Conservation (phyloP, 2,329 filamentous ascomycete species). For the Nothophoma quercina region DNA sequence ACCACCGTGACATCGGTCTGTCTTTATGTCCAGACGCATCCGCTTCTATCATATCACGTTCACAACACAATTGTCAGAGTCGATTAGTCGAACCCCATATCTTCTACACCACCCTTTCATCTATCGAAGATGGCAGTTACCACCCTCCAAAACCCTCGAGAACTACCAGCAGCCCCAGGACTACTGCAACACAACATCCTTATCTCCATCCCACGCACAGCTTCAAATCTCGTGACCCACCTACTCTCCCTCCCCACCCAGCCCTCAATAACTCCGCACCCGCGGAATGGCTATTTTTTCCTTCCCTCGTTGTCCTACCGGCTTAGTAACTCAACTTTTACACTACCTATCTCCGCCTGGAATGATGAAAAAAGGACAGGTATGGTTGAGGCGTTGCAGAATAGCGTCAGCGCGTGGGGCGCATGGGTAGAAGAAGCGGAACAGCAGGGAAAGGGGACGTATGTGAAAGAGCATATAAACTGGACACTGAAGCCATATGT, state of each 20-base stretch:
- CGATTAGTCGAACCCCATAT: too few species aligned
- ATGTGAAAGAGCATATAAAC: conserved; percentile 31
- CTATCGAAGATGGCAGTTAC: too few species aligned
- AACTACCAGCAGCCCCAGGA: not conserved
- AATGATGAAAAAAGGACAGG: conserved; percentile 4
- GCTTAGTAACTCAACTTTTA: conserved; percentile 8
- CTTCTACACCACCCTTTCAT: too few species aligned
- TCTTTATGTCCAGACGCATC: too few species aligned
- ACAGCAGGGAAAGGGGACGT: conserved; percentile 15
- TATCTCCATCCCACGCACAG: conserved; percentile 34
- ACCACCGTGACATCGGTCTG: too few species aligned
- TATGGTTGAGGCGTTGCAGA: conserved; percentile 13
- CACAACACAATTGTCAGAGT: too few species aligned
- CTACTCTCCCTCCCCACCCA: conserved; percentile 32
- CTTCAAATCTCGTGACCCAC: conserved; percentile 31
- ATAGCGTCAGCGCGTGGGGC: conserved; percentile 9
- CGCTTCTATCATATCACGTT: too few species aligned
- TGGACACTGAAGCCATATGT: conserved; percentile 22
- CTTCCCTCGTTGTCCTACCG: conserved; percentile 15
- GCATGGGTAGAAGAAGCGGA: conserved; percentile 9
- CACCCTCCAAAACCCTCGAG: not conserved
- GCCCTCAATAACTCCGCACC: conserved; percentile 16
- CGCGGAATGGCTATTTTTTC: conserved; percentile 34
- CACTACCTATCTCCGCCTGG: conserved; percentile 14
- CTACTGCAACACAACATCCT: conserved; percentile 22